phyloP scores from a whole-genome alignment of 352 stramenopile species.

The Elongisporangium prolatum region DNA sequence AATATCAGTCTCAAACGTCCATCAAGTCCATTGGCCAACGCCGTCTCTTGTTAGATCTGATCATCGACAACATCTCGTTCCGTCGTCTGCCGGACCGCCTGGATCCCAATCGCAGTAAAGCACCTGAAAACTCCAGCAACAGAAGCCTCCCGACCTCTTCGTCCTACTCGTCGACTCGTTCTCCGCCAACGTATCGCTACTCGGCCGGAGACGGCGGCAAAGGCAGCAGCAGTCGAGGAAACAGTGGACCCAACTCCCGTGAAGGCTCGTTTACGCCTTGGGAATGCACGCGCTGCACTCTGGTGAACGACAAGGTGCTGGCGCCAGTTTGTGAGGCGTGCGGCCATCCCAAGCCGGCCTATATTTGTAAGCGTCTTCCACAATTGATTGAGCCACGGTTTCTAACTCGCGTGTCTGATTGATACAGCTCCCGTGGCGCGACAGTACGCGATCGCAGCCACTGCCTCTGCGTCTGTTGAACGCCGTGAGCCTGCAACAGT shows the following conservation, averaged over 20 bases:
- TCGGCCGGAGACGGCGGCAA: slow-evolving; percentile 17
- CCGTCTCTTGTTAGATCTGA: slow-evolving; percentile 40
- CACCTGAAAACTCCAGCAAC: slow-evolving; percentile 9
- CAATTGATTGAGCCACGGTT: neutral
- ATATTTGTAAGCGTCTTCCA: slow-evolving; percentile 42
- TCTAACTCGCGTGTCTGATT: neutral
- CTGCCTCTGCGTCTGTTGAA: slow-evolving; percentile 3
- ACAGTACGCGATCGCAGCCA: slow-evolving; percentile 28
- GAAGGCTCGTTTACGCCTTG: slow-evolving; percentile 61
- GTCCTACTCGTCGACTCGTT: slow-evolving; percentile 9
- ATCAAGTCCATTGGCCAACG: neutral
- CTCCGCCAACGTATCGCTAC: slow-evolving; percentile 21
- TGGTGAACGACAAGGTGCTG: slow-evolving; percentile 74
- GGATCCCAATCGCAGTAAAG: slow-evolving; percentile 29
- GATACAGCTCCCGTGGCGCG: slow-evolving; percentile 36
- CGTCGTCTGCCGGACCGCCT: slow-evolving; percentile 66
- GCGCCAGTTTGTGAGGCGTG: slow-evolving; percentile 75
- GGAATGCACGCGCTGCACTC: slow-evolving; percentile 67
- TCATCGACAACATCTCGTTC: slow-evolving; percentile 79
- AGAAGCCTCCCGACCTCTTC: slow-evolving; percentile 23
- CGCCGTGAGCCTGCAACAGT: neutral
- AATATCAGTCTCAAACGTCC: neutral
- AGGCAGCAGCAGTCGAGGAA: slow-evolving; percentile 4
- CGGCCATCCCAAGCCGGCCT: slow-evolving; percentile 49
- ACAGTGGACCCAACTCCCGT: slow-evolving; percentile 25